Evolutionary conservation across 305 asterid genomes (phyloP).

Genomic region (Plantago lanceolata): DNA sequence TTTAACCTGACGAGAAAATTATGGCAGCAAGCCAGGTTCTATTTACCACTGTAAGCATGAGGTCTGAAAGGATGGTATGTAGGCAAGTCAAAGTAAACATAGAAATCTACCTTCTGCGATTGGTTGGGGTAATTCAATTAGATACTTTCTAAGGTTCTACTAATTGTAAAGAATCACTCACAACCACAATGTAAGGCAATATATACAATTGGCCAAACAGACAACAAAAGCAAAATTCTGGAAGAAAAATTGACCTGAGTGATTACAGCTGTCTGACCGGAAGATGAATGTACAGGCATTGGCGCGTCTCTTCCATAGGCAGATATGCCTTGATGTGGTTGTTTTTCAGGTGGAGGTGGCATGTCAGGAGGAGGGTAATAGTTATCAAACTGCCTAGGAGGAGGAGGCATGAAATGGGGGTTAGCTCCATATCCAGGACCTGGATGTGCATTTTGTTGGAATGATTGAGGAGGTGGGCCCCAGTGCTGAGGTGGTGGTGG

Average conservation of each 20-base stretch:
- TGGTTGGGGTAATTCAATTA: neutral
- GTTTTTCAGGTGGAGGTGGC: conserved; percentile 64
- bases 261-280: conserved; percentile 60
- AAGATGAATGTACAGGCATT: conserved; percentile 54
- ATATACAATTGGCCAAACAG: neutral
- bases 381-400: conserved; percentile 72
- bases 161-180: neutral
- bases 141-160: neutral
- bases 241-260: conserved; percentile 62
- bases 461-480: conserved; percentile 87
- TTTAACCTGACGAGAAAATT: too few species aligned
- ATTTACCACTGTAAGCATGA: neutral
- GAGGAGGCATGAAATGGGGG: conserved; percentile 74
- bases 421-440: conserved; percentile 67
- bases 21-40: neutral
- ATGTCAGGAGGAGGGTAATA: conserved; percentile 69
- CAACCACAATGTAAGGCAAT: neutral
- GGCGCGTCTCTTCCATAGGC: conserved; percentile 82
- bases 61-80: too few species aligned
- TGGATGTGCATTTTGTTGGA: conserved; percentile 48
- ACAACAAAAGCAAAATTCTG: conserved; percentile 12
- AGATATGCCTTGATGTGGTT: conserved; percentile 86
- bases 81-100: neutral
- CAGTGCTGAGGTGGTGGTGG: conserved; percentile 42
- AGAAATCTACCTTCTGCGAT: neutral